phyloP scores from a whole-genome alignment of 148 eudicot genomes.

The Rhododendron vialii region DNA sequence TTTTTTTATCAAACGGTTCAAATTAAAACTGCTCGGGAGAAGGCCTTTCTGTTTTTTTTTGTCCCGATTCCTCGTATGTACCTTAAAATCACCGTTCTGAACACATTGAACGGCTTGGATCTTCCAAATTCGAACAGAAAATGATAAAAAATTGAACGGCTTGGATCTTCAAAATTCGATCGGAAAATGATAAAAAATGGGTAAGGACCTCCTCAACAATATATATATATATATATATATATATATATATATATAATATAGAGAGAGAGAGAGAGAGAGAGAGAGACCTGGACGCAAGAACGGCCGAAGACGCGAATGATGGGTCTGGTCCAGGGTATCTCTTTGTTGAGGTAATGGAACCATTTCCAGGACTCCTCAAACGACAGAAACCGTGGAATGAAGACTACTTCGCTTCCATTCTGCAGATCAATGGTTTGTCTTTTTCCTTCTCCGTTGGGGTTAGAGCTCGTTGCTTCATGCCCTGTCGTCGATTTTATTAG shows the following conservation, averaged over 20 bases:
- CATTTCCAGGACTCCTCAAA: slow-evolving; percentile 50
- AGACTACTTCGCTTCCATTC: slow-evolving; percentile 56
- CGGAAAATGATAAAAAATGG: too few species aligned
- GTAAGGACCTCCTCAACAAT: background rate
- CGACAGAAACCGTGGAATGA: slow-evolving; percentile 41
- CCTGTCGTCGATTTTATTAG: background rate
- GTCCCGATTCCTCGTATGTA: too few species aligned
- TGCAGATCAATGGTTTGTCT: slow-evolving; percentile 39
- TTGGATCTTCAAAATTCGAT: too few species aligned
- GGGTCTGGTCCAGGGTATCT: slow-evolving; percentile 90
- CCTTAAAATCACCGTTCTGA: too few species aligned
- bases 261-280: too few species aligned
- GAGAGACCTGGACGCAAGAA: slow-evolving; percentile 57
- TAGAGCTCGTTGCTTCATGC: slow-evolving; percentile 1
- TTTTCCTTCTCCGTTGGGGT: background rate
- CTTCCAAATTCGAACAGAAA: too few species aligned
- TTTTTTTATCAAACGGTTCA: too few species aligned
- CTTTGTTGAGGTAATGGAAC: slow-evolving; percentile 52
- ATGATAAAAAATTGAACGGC: too few species aligned
- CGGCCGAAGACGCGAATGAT: slow-evolving; percentile 79
- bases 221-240: background rate
- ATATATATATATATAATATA: background rate
- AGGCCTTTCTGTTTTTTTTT: too few species aligned
- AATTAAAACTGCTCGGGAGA: too few species aligned
- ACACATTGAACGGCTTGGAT: too few species aligned